These are phyloP conservation scores for Zygosaccharomyces siamensis DNA, from an alignment of 805 yeast genomes.

Conservation along the genomic window DNA sequence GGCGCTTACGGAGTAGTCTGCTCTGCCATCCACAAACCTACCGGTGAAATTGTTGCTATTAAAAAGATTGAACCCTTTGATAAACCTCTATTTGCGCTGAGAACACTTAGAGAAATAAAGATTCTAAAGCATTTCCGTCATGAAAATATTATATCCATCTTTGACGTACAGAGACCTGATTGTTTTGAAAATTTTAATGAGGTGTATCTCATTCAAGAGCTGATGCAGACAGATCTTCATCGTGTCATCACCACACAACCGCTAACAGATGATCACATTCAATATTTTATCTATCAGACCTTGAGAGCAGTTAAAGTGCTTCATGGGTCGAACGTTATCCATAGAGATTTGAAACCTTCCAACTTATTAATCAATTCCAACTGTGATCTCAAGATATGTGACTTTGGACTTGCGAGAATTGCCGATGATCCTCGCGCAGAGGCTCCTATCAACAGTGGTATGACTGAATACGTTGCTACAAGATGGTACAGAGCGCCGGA, in stretches of 20 bases:
- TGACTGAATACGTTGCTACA: constrained; percentile 98
- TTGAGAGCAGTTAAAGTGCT: constrained; percentile 83
- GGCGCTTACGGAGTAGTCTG: constrained; percentile 97
- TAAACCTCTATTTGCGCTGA: constrained; percentile 77
- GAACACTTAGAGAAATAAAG: constrained; percentile 87
- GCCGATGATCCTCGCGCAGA: constrained; percentile 31
- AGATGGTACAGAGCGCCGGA: constrained; percentile 98
- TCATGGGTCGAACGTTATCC: constrained; percentile 91
- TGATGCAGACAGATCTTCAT: constrained; percentile 85
- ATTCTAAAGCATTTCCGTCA: constrained; percentile 85
- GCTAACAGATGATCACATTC: constrained; percentile 87
- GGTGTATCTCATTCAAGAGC: constrained; percentile 81
- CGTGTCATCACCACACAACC: constrained; percentile 77
- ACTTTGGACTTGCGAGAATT: constrained; percentile 78
- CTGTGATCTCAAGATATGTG: constrained; percentile 91
- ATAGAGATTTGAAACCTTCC: constrained; percentile 88
- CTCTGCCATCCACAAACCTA: constrained; percentile 80
- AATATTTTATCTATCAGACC: constrained; percentile 88
- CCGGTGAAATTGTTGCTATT: constrained; percentile 87
- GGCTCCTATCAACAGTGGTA: constrained; percentile 31
- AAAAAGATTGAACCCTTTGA: constrained; percentile 92
- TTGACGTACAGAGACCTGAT: constrained; percentile 84
- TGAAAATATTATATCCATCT: constrained; percentile 84
- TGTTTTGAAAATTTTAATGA: constrained; percentile 73
- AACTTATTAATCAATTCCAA: constrained; percentile 82